phyloP scores from a whole-genome alignment of 257 asterid species.

The Henckelia pumila region DNA sequence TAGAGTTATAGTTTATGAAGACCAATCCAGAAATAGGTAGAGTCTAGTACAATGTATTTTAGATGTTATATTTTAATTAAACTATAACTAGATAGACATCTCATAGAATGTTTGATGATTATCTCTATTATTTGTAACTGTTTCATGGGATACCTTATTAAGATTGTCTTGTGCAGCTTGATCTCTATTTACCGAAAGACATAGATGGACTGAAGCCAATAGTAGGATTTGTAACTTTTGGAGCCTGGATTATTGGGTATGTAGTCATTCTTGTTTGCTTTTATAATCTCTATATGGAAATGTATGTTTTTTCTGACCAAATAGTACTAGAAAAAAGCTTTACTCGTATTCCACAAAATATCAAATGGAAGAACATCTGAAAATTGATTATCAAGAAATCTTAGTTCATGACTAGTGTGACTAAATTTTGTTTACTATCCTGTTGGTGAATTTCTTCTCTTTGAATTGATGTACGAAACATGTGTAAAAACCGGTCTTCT shows the following conservation, averaged over 20 bases:
- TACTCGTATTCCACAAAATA: too few species aligned
- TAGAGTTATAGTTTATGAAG: constrained; percentile 82
- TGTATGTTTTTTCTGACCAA: too few species aligned
- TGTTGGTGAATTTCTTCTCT: too few species aligned
- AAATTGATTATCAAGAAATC: too few species aligned
- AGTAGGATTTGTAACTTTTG: constrained; percentile 93
- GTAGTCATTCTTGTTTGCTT: constrained; percentile 23
- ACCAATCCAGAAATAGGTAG: constrained; percentile 92
- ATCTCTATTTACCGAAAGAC: constrained; percentile 76
- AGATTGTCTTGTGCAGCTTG: constrained; percentile 53
- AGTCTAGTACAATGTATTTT: constrained; percentile 13
- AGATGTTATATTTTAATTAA: neutral
- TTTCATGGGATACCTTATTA: too few species aligned
- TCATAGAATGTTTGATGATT: neutral
- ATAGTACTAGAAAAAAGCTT: too few species aligned
- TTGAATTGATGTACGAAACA: too few species aligned
- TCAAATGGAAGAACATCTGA: too few species aligned
- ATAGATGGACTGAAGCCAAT: constrained; percentile 77
- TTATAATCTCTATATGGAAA: neutral
- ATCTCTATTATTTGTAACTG: neutral
- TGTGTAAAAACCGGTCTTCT: too few species aligned
- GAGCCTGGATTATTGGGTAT: constrained; percentile 99
- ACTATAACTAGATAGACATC: neutral
- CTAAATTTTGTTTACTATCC: too few species aligned
- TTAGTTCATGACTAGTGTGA: too few species aligned